Conservation (phyloP, 2,329 filamentous ascomycete genomes). For the Paecilomyces sp. region DNA sequence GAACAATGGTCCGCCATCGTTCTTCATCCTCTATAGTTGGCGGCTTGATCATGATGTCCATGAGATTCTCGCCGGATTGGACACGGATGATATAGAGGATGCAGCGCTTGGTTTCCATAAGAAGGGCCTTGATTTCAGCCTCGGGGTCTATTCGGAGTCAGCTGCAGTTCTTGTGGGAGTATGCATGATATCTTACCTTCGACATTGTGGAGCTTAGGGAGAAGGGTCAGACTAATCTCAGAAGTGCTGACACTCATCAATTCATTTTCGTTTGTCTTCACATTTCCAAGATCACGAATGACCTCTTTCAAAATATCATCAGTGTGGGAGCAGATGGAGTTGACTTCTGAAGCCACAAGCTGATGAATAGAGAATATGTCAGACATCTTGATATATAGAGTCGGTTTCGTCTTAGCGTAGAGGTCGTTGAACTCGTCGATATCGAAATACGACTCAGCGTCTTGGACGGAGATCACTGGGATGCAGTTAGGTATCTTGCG, state of each 20-base stretch:
- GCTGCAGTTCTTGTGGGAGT: neutral
- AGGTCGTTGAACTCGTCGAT: conserved; percentile 99
- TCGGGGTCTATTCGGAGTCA: conserved; percentile 62
- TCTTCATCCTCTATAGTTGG: conserved; percentile 81
- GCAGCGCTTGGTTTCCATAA: conserved; percentile 97
- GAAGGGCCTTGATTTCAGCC: conserved; percentile 81
- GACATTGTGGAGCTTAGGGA: conserved; percentile 79
- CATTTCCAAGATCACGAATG: conserved; percentile 86
- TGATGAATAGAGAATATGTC: conserved; percentile 97
- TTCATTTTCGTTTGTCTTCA: conserved; percentile 93
- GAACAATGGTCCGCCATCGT: conserved; percentile 74
- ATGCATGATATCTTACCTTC: conserved; percentile 47
- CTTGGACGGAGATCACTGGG: conserved; percentile 69
- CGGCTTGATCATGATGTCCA: conserved; percentile 90
- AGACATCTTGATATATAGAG: conserved; percentile 97
- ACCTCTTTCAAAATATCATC: conserved; percentile 89
- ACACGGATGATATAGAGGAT: conserved; percentile 96
- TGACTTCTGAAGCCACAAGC: conserved; percentile 71
- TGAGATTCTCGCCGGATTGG: conserved; percentile 82
- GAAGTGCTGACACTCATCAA: conserved; percentile 78
- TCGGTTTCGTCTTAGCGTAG: conserved; percentile 92
- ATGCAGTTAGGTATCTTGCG: conserved; percentile 23
- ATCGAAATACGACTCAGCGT: conserved; percentile 87
- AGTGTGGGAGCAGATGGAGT: conserved; percentile 66
- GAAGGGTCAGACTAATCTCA: conserved; percentile 86